Evolutionary conservation across 371 early-diverging fungal genomes (phyloP).

Genomic region (Apophysomyces elegans): DNA sequence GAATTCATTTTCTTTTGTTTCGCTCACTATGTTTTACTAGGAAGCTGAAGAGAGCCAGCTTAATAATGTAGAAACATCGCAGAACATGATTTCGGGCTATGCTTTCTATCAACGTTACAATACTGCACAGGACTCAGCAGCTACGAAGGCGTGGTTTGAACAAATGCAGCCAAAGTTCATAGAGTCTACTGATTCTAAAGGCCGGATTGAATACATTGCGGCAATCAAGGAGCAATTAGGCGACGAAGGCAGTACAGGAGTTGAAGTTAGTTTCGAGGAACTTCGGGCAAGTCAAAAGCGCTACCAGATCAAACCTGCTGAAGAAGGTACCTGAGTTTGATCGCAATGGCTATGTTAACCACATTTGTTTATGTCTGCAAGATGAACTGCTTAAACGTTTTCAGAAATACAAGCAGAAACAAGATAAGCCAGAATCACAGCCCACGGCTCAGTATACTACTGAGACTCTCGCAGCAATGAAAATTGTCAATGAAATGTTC

Average conservation of each 20-base stretch:
- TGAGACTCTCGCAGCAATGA: slow-evolving; percentile 27
- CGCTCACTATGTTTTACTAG: not conserved
- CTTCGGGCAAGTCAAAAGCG: slow-evolving; percentile 13
- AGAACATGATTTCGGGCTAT: not conserved
- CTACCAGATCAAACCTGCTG: not conserved
- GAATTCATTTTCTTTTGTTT: not conserved
- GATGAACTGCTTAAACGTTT: not conserved
- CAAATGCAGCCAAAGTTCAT: not conserved
- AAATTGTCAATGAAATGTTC: slow-evolving; percentile 18
- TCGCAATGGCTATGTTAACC: not conserved
- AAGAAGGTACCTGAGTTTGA: not conserved
- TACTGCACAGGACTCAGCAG: not conserved
- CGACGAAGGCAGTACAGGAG: not conserved
- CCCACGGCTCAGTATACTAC: slow-evolving; percentile 19
- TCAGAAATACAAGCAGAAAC: not conserved
- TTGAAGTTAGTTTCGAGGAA: slow-evolving; percentile 26
- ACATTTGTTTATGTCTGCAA: not conserved
- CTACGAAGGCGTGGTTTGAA: not conserved
- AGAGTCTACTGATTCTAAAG: slow-evolving; percentile 14
- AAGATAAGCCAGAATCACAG: not conserved
- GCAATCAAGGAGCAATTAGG: slow-evolving; percentile 6
- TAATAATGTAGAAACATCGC: not conserved
- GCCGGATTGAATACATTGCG: slow-evolving; percentile 8
- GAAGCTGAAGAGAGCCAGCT: not conserved
- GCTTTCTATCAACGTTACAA: not conserved